These are phyloP conservation scores for Meyerozyma athensensis DNA, from an alignment of 1,139 yeast species.

Conservation along the genomic window DNA sequence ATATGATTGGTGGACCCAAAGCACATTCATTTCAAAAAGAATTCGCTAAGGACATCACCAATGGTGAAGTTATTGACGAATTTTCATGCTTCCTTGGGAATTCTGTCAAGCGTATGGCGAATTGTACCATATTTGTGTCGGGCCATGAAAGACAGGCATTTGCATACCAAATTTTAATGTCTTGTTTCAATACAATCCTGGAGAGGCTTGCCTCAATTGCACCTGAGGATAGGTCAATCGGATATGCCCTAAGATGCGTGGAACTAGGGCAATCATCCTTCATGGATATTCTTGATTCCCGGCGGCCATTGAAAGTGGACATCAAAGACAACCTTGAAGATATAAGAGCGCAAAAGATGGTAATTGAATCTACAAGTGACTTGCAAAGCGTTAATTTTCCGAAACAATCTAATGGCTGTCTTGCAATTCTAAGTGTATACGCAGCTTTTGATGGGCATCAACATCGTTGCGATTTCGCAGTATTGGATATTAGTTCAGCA, in stretches of 20 bases:
- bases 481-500: neutral
- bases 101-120: slow-evolving; percentile 13
- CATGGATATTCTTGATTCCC: neutral
- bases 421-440: neutral
- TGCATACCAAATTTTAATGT: slow-evolving; percentile 9
- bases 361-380: neutral
- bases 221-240: slow-evolving; percentile 3
- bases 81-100: slow-evolving; percentile 17
- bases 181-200: slow-evolving; percentile 12
- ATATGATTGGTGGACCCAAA: slow-evolving; percentile 11
- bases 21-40: slow-evolving; percentile 19
- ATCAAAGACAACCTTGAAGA: neutral
- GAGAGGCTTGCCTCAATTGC: slow-evolving; percentile 10
- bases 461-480: neutral
- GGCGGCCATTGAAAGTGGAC: neutral
- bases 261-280: slow-evolving; percentile 7
- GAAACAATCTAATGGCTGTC: neutral
- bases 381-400: neutral
- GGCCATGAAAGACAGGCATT: slow-evolving; percentile 12
- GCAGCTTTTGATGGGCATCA: neutral
- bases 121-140: slow-evolving; percentile 17
- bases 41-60: slow-evolving; percentile 9
- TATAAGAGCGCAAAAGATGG: slow-evolving; percentile 1
- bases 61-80: slow-evolving; percentile 16
- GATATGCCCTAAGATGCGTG: slow-evolving; percentile 7